Evolutionary conservation across 2,329 filamentous ascomycete species (phyloP), one percentile per base, ranked within the genome.

Genomic region (Paraphaeosphaeria minitans): DNA sequence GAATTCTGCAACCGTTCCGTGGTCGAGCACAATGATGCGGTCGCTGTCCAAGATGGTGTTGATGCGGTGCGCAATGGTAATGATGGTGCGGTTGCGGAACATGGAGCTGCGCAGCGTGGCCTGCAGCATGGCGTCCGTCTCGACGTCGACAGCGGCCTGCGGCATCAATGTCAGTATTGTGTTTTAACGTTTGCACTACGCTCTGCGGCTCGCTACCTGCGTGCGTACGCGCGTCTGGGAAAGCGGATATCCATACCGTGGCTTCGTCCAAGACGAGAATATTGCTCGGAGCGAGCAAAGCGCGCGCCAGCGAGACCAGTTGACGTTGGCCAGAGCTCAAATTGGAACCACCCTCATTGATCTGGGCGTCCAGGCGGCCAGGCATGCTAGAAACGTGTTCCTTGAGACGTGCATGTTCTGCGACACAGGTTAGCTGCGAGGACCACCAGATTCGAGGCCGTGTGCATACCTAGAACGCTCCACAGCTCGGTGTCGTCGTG

Each of bases 201-300:
- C 8, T 16, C 1, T 9, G 21, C 35, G 48, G 49, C 35, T 42
- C 49, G 37, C 21, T 9, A 22, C 35, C 13, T 27, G 43, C 43
- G 21, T 9, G 22, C 24, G 48, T 29, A 29, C 37, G 37, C 21
- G 21, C 13, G 43, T 33, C 10, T 47, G 41, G 39, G 53, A 27
- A 52, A 39, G n/a, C 19, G 47, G 27, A 42, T 19, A 24, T 83
- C 86, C 66, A 73, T 74, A 93, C 93, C 31, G 95, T 99, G 58
- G 96, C 95, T 84, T 99, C 95, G 75, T 99, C 95, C 29, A 99
- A 85, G 2, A 99, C 93, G 60, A 99, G 85, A 70, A 99, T 98
- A 78, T 98, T 98, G 78, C 92, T 96, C 14, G 95, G 95, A 6
- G 94, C 96, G 49, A 99, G 85, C 76, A 99, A 86, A 29, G 96